A percentile compares a stretch with the other conserved stretches of the same genome.
Evolutionary conservation across 805 yeast genomes (phyloP).

Genomic region (Ogataea ganodermae): DNA sequence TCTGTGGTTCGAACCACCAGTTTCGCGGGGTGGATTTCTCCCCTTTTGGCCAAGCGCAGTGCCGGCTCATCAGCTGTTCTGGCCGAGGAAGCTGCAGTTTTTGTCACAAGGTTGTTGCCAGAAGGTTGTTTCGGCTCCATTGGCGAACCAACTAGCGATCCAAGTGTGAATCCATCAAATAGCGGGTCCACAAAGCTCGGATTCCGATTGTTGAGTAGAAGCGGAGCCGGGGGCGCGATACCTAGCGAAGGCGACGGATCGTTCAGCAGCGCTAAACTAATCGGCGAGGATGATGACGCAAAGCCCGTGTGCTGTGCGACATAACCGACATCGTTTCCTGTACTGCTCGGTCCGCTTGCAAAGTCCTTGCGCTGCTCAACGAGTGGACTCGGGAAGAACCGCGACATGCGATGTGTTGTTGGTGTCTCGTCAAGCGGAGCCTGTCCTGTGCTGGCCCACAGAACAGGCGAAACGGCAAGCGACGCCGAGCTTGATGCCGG

Average conservation of each 20-base stretch:
- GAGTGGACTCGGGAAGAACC: conserved; percentile 39
- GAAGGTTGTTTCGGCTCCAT: too few species aligned
- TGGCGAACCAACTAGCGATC: not conserved
- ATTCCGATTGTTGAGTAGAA: conserved; percentile 1
- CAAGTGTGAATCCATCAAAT: conserved; percentile 24
- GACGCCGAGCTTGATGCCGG: conserved; percentile 12
- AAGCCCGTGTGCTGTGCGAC: conserved; percentile 26
- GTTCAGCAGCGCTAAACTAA: conserved; percentile 22
- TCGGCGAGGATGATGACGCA: conserved; percentile 20
- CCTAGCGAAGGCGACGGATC: conserved; percentile 6
- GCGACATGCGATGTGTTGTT: conserved; percentile 29
- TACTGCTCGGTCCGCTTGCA: not conserved
- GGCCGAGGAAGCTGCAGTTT: conserved; percentile 3
- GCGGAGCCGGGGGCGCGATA: conserved; percentile 3
- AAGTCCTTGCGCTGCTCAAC: conserved; percentile 25
- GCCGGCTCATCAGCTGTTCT: too few species aligned
- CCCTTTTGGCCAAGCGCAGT: not conserved
- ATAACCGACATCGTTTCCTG: conserved; percentile 12
- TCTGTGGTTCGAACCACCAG: conserved; percentile 9
- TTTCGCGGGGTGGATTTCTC: not conserved
- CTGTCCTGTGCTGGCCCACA: conserved; percentile 22
- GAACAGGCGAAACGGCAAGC: conserved; percentile 25
- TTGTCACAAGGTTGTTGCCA: not conserved
- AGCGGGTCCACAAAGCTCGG: conserved; percentile 18
- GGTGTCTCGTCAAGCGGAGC: conserved; percentile 27